Conservation (phyloP, 257 asterid genomes). For the Nicotiana tabacum region DNA sequence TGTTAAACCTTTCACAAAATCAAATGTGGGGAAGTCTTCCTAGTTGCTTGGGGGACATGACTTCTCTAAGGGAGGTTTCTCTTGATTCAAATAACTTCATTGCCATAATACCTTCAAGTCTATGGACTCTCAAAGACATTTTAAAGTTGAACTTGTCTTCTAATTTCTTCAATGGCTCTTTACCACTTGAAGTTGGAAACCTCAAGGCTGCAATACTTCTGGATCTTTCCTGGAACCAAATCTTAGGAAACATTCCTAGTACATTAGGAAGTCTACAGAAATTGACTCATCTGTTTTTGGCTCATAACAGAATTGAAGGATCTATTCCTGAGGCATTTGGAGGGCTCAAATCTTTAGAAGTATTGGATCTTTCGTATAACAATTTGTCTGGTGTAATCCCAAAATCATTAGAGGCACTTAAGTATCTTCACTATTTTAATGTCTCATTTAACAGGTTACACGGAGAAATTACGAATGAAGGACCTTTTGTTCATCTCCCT, state of each 20-base stretch:
- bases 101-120: conserved; percentile 18
- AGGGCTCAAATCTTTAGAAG: conserved; percentile 7
- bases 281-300: conserved; percentile 20
- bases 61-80: conserved; percentile 15
- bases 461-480: not conserved
- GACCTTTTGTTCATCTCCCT: not conserved
- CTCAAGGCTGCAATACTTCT: conserved; percentile 5
- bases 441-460: not conserved
- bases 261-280: conserved; percentile 12
- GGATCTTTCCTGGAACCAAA: conserved; percentile 25
- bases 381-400: conserved; percentile 28
- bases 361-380: conserved; percentile 26
- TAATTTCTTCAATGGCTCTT: conserved; percentile 18
- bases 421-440: not conserved
- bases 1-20: conserved; percentile 12
- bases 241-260: conserved; percentile 24
- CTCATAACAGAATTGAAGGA: conserved; percentile 25
- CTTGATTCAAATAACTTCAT: conserved; percentile 17
- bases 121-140: conserved; percentile 19
- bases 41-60: conserved; percentile 20
- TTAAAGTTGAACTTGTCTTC: conserved; percentile 24
- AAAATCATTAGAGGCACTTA: conserved; percentile 9
- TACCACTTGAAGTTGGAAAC: conserved; percentile 20
- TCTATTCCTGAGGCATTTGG: conserved; percentile 19
- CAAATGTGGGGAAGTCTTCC: conserved; percentile 21